Conservation (phyloP, 2,329 filamentous ascomycete genomes). For the Epichloe sibirici region DNA sequence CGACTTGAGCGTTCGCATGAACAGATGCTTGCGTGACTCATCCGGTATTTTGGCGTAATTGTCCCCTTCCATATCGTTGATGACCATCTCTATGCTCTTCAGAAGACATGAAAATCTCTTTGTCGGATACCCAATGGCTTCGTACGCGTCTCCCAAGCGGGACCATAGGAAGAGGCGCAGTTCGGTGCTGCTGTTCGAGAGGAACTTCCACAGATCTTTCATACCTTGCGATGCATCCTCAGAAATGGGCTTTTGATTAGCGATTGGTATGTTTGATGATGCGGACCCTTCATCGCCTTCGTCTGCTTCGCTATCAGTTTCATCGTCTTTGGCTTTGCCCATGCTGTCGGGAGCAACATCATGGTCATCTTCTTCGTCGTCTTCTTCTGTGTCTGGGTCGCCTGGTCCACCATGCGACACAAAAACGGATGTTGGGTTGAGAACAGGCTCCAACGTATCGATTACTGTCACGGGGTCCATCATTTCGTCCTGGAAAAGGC, state of each 20-base stretch:
- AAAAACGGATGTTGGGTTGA: conserved; percentile 57
- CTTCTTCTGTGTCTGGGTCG: background rate
- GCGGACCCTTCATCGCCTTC: conserved; percentile 3
- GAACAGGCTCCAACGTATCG: conserved; percentile 80
- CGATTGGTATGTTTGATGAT: background rate
- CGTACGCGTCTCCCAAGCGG: conserved; percentile 79
- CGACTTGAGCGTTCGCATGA: conserved; percentile 67
- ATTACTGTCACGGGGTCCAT: conserved; percentile 76
- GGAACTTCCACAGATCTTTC: conserved; percentile 73
- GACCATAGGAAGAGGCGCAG: conserved; percentile 83
- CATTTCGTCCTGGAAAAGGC: conserved; percentile 73
- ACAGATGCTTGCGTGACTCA: conserved; percentile 53
- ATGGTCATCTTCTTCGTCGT: background rate
- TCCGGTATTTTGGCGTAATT: conserved; percentile 46
- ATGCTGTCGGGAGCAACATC: background rate
- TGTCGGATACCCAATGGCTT: conserved; percentile 69
- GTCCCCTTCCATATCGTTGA: conserved; percentile 49
- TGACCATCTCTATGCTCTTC: conserved; percentile 72
- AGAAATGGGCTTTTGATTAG: conserved; percentile 28
- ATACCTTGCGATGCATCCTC: conserved; percentile 45
- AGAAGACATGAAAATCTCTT: conserved; percentile 84
- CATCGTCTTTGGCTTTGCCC: background rate
- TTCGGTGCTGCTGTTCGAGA: conserved; percentile 69
- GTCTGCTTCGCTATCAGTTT: background rate
- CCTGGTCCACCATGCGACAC: conserved; percentile 15